Base-by-base conservation (phyloP, 1,139 yeast genomes). In the Kodamaea plutei region DNA sequence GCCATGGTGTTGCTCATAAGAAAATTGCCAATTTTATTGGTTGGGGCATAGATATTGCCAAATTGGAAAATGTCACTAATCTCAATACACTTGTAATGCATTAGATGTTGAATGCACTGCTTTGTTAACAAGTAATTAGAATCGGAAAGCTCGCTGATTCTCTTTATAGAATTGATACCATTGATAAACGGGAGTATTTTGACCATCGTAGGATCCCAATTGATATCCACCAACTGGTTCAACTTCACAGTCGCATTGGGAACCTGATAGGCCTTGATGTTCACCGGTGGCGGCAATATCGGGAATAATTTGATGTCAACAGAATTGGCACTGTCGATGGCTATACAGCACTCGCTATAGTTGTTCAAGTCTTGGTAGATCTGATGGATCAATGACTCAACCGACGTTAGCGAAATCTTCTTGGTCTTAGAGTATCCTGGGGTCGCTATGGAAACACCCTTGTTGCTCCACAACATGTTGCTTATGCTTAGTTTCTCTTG, bases 161-260 rank as follows among this genome's bases (percentile, higher is more conserved):
- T 73, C 24, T 76, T 71, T 12, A 91, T 76, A 2, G 94, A 84
- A 50, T 91, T 89, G 29, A 88, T 67, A 1, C 99, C 98, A 49
- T 93, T 77, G 27, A 91, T 85, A 44, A 69, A 83, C 0, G 96
- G 96, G 9, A 87, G 60, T 20, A 91, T 84, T 43, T 83, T 82
- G 25, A 87, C 66, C 93, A 91, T 83, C 2, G 97, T 91, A 1
- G 97, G 96, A 52, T 91, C 98, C 97, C 98, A 91, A 46, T 84
- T 84, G 5, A 83, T 83, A 55, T 91, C 98, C 20, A 85, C 79
- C 41, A 91, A 64, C 21, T 75, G 64, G 23, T 69, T 69, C 21
- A 89, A 59, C 34, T 79, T 76, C 2, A 89, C 95, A 0, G 91
- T 81, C 4, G 94, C 75, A 3, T 88, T 76, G 0, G 98, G 98